These are phyloP conservation scores for Phytophthora uliginosa DNA, from an alignment of 352 stramenopile species.

Conservation along the genomic window DNA sequence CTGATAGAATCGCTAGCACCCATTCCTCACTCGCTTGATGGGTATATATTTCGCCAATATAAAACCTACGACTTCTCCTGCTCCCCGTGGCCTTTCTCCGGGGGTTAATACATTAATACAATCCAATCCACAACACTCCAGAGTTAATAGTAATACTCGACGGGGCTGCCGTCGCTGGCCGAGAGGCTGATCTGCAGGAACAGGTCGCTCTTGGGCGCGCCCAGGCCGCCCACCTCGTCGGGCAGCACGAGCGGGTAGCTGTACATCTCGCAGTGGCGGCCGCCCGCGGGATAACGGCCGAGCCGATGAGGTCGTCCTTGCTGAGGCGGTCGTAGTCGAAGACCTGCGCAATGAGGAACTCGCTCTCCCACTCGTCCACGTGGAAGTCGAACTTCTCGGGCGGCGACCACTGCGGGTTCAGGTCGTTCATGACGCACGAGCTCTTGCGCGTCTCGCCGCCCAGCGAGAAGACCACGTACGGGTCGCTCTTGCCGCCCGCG, in stretches of 20 bases:
- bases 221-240: conserved; percentile 55
- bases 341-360: conserved; percentile 76
- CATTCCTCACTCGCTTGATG: no score
- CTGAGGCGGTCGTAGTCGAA: conserved; percentile 79
- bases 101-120: conserved; percentile 38
- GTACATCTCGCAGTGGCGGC: conserved; percentile 71
- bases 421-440: conserved; percentile 67
- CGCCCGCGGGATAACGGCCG: conserved; percentile 68
- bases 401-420: conserved; percentile 78
- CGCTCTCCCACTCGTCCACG: conserved; percentile 65
- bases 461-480: conserved; percentile 79
- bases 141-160: conserved; percentile 55
- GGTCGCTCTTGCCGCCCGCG: conserved; percentile 77
- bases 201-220: conserved; percentile 62
- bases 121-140: background rate
- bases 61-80: background rate
- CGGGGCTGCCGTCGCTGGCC: conserved; percentile 54
- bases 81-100: background rate
- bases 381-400: conserved; percentile 83
- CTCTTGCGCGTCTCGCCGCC: conserved; percentile 64
- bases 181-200: conserved; percentile 75
- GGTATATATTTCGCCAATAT: conserved; percentile 3
- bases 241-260: conserved; percentile 79
- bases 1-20: no score
- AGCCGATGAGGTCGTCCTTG: conserved; percentile 81